phyloP scores from a whole-genome alignment of 768 basidiomycete genomes.

The Ramaria rubella region DNA sequence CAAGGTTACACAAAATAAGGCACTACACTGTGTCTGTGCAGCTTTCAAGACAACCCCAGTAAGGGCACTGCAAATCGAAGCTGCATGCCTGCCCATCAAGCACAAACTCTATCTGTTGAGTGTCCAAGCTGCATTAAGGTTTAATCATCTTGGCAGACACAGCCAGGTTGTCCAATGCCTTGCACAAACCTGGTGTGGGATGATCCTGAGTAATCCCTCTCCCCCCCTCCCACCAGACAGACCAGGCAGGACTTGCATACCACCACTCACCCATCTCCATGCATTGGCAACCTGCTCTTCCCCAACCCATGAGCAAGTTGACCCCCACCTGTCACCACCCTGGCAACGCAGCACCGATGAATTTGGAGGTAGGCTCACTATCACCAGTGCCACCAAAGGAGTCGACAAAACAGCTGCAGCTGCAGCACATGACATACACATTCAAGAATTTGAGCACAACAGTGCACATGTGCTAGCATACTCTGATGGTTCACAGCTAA shows the following conservation, averaged over 20 bases:
- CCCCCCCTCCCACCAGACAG: background rate
- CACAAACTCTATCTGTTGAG: constrained; percentile 2
- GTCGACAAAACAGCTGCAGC: constrained; percentile 7
- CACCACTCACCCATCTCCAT: background rate
- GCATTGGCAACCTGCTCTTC: background rate
- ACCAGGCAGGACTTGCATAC: background rate
- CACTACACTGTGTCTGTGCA: too few species aligned
- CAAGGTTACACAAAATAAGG: constrained; percentile 24
- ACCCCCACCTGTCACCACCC: background rate
- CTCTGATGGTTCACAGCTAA: constrained; percentile 13
- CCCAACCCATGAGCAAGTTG: background rate
- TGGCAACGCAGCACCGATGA: background rate
- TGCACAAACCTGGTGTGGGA: constrained; percentile 5
- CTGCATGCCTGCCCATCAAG: constrained; percentile 26
- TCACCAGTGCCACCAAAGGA: background rate
- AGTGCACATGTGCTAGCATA: constrained; percentile 6
- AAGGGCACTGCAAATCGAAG: too few species aligned
- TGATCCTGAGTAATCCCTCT: background rate
- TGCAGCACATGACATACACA: background rate
- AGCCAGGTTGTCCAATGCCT: constrained; percentile 6
- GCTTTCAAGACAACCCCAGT: too few species aligned
- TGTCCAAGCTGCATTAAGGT: too few species aligned
- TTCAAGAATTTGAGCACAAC: background rate
- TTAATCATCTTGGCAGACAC: background rate
- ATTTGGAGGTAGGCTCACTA: background rate